These are phyloP conservation scores for Coemansia sp. DNA, from an alignment of 192 early-diverging fungal genomes.

Conservation along the genomic window DNA sequence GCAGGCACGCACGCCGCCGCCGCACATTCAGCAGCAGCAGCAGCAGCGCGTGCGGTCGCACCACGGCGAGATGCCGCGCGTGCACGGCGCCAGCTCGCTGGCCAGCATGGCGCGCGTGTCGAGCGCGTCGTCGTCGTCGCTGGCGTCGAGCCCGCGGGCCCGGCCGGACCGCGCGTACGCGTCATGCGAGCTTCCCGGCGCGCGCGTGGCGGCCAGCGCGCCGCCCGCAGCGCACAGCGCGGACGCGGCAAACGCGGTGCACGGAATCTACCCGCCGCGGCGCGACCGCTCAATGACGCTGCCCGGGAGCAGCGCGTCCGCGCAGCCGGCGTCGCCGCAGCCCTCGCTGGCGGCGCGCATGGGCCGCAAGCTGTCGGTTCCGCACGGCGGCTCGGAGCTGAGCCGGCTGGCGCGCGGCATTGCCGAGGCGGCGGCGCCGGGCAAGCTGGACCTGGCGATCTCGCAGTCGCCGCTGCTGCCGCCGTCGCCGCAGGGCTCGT, in stretches of 20 bases:
- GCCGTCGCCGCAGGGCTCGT: conserved; percentile 6
- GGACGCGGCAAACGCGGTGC: neutral
- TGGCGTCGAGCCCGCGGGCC: conserved; percentile 3
- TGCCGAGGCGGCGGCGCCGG: conserved; percentile 1
- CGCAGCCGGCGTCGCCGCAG: neutral
- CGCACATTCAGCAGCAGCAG: neutral
- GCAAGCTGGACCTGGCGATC: conserved; percentile 11
- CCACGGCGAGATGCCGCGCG: conserved; percentile 21
- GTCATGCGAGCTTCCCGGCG: conserved; percentile 1
- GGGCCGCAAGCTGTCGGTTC: conserved; percentile 13
- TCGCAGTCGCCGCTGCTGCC: conserved; percentile 34
- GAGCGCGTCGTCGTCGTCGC: conserved; percentile 6
- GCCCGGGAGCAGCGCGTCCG: conserved; percentile 22
- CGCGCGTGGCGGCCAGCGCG: neutral
- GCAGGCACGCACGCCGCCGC: conserved; percentile 7
- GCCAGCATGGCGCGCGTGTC: conserved; percentile 7
- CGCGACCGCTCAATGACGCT: conserved; percentile 45
- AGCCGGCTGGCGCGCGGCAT: neutral
- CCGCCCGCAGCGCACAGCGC: neutral
- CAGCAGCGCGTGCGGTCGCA: conserved; percentile 7
- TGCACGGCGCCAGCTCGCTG: conserved; percentile 7
- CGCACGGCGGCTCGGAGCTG: neutral
- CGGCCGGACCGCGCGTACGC: neutral
- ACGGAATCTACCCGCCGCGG: conserved; percentile 1
- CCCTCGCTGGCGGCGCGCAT: neutral